Base-by-base conservation (phyloP, 2,329 filamentous ascomycete species). In the Colletotrichum melonis region DNA sequence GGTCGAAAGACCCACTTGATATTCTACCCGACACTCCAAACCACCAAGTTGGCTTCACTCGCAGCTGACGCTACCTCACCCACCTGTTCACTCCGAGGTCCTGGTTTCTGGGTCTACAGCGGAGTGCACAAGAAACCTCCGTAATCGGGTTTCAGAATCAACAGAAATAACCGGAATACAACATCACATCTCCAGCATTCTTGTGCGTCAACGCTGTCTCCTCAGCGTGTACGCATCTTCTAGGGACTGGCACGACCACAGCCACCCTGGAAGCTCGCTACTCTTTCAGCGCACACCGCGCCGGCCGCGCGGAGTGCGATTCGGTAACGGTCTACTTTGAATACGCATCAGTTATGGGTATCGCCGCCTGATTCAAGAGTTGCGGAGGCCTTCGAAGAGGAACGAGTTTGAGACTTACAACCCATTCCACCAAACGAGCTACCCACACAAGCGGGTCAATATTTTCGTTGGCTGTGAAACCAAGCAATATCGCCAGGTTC, bases 41-140 rank as follows among this genome's bases (percentile, higher is more conserved):
- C 90, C 91, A 93, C 91, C 95, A 97, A 97, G 91, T 97, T 97
- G 95, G 95, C 94, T 94, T 93, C 93, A 89, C 88, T 92, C 91
- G 90, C 89, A 86, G 88, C 89, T 86, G 84, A 89, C 85, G 86
- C 90, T 86, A 90, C 93, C 84, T 92, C 92, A 84, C 92, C 93
- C 87, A 88, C 93, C 83, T 93, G 93, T 89, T 95, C 95, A 91
- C 94, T 97, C 88, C 92, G 96, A 84, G 95, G 95, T 89, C 96
- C 95, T 86, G 92, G 92, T 84, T 92, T 92, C 89, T 94, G 95
- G 95, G 95, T 97, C 92, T 96, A 96, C 85, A 92, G 92, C 89
- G 95, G 96, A 93, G 94, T 95, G 88, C 94, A 97, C 89, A 97
- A 95, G 89, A 96, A 97, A 87, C 96, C 97, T 84, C 96, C 96